phyloP scores from a whole-genome alignment of 2,329 filamentous ascomycete genomes.

The Ophiognomonia clavigignenti-juglandacearum region DNA sequence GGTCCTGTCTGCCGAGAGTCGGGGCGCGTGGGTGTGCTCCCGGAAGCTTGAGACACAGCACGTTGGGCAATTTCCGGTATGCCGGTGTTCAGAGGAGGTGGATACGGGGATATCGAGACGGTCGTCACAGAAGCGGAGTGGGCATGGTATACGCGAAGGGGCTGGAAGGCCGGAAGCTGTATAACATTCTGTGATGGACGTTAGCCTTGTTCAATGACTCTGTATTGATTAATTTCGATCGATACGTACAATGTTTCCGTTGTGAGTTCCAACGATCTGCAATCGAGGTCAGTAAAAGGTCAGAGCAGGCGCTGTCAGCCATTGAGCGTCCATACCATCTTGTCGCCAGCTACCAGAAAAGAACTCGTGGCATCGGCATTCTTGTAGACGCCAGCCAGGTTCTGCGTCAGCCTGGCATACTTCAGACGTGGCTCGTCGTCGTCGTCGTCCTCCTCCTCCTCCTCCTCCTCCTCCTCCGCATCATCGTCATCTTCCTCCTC shows the following conservation, averaged over 20 bases:
- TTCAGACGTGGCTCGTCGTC: constrained; percentile 94
- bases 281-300: constrained; percentile 28
- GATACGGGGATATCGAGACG: constrained; percentile 85
- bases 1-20: constrained; percentile 35
- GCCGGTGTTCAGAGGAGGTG: constrained; percentile 46
- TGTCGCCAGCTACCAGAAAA: constrained; percentile 88
- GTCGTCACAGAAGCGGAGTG: constrained; percentile 88
- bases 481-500: constrained; percentile 40
- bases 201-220: constrained; percentile 26
- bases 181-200: constrained; percentile 65
- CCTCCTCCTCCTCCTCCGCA: constrained; percentile 53
- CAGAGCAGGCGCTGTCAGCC: background rate
- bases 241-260: constrained; percentile 81
- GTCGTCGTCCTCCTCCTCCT: constrained; percentile 74
- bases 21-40: constrained; percentile 27
- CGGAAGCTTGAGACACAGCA: constrained; percentile 25
- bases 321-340: constrained; percentile 64
- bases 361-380: constrained; percentile 93
- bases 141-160: constrained; percentile 82
- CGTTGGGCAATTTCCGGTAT: constrained; percentile 33
- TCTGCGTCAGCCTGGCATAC: constrained; percentile 80
- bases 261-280: constrained; percentile 88
- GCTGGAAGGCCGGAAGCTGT: constrained; percentile 74
- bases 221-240: background rate
- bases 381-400: constrained; percentile 76